Conservation (phyloP, 1,284 basidiomycete genomes). For the Microbotryum scabiosae region DNA sequence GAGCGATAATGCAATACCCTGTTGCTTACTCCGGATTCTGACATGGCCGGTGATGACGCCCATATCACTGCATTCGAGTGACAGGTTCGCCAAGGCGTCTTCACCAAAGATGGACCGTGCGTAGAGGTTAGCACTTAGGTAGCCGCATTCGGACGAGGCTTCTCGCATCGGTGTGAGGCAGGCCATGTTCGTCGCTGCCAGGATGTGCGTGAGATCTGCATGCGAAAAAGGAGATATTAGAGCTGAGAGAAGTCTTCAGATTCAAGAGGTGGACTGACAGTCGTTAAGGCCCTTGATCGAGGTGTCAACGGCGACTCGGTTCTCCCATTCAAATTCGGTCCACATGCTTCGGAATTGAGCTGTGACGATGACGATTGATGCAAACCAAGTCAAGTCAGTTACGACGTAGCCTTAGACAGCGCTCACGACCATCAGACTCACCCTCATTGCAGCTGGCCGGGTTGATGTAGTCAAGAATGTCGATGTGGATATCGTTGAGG, state of each 20-base stretch:
- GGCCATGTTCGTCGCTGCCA: conserved; percentile 90
- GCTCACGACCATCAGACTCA: conserved; percentile 53
- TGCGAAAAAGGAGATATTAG: background rate
- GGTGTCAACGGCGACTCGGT: conserved; percentile 86
- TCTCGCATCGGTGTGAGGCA: conserved; percentile 76
- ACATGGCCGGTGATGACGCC: conserved; percentile 82
- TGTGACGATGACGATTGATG: background rate
- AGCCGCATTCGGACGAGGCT: conserved; percentile 68
- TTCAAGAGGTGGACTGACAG: conserved; percentile 17
- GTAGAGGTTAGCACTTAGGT: conserved; percentile 89
- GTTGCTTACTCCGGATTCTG: conserved; percentile 85
- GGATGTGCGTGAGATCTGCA: conserved; percentile 68
- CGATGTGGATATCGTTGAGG: conserved; percentile 94
- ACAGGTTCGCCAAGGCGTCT: conserved; percentile 92
- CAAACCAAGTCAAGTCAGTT: conserved; percentile 10
- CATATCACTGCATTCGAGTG: conserved; percentile 78
- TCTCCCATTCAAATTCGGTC: conserved; percentile 99
- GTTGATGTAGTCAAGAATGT: conserved; percentile 99
- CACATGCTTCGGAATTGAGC: conserved; percentile 86
- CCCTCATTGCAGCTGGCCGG: conserved; percentile 92
- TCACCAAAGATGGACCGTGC: conserved; percentile 87
- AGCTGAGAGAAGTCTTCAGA: background rate
- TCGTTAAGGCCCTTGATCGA: conserved; percentile 45
- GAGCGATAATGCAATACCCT: conserved; percentile 86
- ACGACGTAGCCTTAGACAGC: too few relatives aligned